Evolutionary conservation across 345 rosid genomes (phyloP).

Genomic region (Ricinus communis): DNA sequence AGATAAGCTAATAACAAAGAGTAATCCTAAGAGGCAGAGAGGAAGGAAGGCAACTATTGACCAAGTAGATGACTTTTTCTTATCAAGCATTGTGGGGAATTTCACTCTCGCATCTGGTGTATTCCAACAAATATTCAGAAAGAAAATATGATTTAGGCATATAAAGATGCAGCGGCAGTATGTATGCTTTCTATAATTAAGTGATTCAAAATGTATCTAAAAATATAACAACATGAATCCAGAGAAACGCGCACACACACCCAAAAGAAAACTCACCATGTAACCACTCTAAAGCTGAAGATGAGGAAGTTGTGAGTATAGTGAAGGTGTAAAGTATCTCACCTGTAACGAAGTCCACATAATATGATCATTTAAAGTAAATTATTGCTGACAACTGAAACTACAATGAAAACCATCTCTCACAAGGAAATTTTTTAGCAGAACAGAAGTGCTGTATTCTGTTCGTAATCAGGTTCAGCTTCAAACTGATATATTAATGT

Average conservation of each 20-base stretch:
- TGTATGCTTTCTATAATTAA: neutral
- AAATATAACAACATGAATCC: constrained; percentile 6
- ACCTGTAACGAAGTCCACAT: constrained; percentile 47
- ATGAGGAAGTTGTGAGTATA: constrained; percentile 71
- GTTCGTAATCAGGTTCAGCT: no score
- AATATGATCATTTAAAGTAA: neutral
- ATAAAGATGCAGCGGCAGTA: neutral
- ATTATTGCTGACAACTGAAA: neutral
- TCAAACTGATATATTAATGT: neutral
- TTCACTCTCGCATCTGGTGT: no score
- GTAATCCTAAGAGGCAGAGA: no score
- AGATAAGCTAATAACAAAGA: no score
- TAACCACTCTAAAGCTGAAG: constrained; percentile 66
- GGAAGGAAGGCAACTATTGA: no score
- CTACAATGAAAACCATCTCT: neutral
- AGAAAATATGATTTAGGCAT: neutral
- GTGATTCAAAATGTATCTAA: neutral
- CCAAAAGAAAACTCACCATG: constrained; percentile 70
- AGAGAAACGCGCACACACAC: no score
- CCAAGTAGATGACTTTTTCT: no score
- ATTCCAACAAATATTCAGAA: no score
- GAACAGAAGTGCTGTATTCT: no score
- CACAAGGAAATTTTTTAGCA: neutral
- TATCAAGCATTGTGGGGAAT: no score
- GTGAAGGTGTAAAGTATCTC: constrained; percentile 75